A percentile compares a stretch with the other conserved stretches of the same genome.
These are phyloP conservation scores for Drosera spatulata DNA, from an alignment of 179 eudicot genomes.

Conservation along the genomic window DNA sequence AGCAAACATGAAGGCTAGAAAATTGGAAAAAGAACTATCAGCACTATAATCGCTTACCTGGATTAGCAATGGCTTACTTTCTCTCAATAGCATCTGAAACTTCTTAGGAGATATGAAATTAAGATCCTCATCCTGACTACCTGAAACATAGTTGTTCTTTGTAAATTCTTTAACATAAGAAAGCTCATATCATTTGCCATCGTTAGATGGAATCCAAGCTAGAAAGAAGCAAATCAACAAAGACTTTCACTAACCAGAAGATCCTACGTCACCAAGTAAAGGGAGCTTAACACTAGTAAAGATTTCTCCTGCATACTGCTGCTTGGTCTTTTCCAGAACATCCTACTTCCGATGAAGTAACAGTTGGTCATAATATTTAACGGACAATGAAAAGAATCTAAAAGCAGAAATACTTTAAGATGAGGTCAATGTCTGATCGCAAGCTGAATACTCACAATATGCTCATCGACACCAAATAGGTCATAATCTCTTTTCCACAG, in stretches of 20 bases:
- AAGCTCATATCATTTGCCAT: not conserved
- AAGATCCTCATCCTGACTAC: conserved; percentile 24
- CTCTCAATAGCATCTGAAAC: conserved; percentile 29
- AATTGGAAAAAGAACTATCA: not conserved
- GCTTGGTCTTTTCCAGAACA: conserved; percentile 28
- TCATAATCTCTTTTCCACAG: conserved; percentile 86
- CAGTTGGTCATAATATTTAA: conserved; percentile 2
- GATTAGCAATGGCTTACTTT: conserved; percentile 36
- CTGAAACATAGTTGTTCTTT: conserved; percentile 13
- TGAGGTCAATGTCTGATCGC: not conserved
- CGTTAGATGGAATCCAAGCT: not conserved
- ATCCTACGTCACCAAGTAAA: conserved; percentile 35
- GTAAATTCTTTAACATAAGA: not conserved
- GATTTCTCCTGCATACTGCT: conserved; percentile 28
- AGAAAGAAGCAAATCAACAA: conserved; percentile 4
- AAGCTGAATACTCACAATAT: conserved; percentile 37
- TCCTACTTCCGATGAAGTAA: conserved; percentile 29
- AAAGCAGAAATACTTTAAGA: not conserved
- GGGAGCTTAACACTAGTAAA: conserved; percentile 45
- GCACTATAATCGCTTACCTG: conserved; percentile 36
- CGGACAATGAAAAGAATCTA: not conserved
- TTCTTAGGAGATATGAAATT: conserved; percentile 32
- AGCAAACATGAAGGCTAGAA: too few relatives aligned
- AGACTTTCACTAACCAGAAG: conserved; percentile 39
- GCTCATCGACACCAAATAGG: conserved; percentile 60